Base-by-base conservation (phyloP, 352 stramenopile genomes). In the Plasmopara viticola region DNA sequence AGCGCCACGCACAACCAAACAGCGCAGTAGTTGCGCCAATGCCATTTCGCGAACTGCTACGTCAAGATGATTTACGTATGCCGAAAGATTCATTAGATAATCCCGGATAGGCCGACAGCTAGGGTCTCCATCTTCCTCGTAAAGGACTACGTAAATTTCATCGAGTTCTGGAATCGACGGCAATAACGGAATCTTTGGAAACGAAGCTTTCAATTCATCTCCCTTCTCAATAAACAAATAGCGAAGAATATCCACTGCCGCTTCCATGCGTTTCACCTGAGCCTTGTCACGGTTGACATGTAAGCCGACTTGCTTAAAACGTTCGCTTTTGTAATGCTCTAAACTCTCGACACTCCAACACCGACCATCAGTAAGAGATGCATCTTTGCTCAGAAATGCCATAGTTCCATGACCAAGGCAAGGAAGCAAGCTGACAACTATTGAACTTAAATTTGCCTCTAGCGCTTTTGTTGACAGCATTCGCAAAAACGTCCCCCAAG, bases 401-500 rank as follows among this genome's bases (percentile, higher is more conserved):
- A 56, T 67, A 9, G 68, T 42, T n/a, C 81, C 68, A 29, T 73
- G 58, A 7, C 64, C 71, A 14, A 93, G 64, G 35, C 80, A 95
- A 10, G 85, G 78, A 6, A 95, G 63, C 20, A 94, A 64, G 38
- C 81, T 95, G n/a, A 91, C 83, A 30, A 95, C 63, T 20, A 95
- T 94, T 15, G 85, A 94, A 50, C 76, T 78, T 38, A 95, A 69
- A 42, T 94, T 95, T n/a, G 69, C 60, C 34, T 88, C 82, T 18
- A 95, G 62, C 0, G 85, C 81, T 62, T 90, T 90, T 13, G 67
- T 51, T 17, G 83, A 93, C 3, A 95, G 62, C 66, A 94, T 79
- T 12, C 70, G 77, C 42, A 95, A 45, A 47, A 92, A 95, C 33
- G 68, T 84, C n/a, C 57, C 69, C 83, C 83, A 95, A 2, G 76